These are phyloP conservation scores for Sphagnum magellanicum DNA, from an alignment of 228 moss, liverwort and hornwort species.

Conservation along the genomic window DNA sequence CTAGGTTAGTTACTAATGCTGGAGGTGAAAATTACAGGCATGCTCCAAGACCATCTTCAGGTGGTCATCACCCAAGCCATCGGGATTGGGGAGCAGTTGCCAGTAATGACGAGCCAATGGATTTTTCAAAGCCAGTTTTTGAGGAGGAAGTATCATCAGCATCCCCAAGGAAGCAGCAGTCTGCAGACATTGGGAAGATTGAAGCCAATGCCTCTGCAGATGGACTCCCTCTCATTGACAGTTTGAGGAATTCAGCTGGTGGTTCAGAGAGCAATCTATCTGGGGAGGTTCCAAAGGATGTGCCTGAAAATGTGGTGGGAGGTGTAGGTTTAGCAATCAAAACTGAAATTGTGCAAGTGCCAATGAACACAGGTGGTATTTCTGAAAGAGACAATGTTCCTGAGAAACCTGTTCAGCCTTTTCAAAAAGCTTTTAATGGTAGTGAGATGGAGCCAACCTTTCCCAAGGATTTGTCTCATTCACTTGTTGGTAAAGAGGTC, in stretches of 20 bases:
- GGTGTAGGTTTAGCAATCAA: not conserved
- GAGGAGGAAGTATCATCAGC: slow-evolving; percentile 72
- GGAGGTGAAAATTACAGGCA: slow-evolving; percentile 42
- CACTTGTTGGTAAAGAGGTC: slow-evolving; percentile 36
- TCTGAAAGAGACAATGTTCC: slow-evolving; percentile 13
- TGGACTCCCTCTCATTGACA: slow-evolving; percentile 36
- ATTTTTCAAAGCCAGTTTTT: slow-evolving; percentile 97
- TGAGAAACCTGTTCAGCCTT: slow-evolving; percentile 13
- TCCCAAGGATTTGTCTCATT: slow-evolving; percentile 25
- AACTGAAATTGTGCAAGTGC: not conserved
- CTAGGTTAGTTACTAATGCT: slow-evolving; percentile 15
- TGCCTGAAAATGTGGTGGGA: slow-evolving; percentile 20
- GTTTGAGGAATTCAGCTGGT: slow-evolving; percentile 12
- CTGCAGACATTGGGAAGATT: slow-evolving; percentile 5
- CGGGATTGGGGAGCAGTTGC: slow-evolving; percentile 97
- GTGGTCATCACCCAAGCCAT: slow-evolving; percentile 50
- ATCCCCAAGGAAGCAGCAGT: slow-evolving; percentile 31
- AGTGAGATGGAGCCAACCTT: slow-evolving; percentile 20
- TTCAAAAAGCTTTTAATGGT: slow-evolving; percentile 20
- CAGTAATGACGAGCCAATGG: slow-evolving; percentile 97
- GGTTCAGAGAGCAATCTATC: slow-evolving; percentile 23
- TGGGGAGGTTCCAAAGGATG: slow-evolving; percentile 17
- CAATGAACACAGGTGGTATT: not conserved
- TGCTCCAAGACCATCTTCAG: slow-evolving; percentile 36
- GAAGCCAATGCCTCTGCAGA: slow-evolving; percentile 20